Conservation (phyloP, 2,329 filamentous ascomycete genomes). For the Lasiodiplodia sp. region DNA sequence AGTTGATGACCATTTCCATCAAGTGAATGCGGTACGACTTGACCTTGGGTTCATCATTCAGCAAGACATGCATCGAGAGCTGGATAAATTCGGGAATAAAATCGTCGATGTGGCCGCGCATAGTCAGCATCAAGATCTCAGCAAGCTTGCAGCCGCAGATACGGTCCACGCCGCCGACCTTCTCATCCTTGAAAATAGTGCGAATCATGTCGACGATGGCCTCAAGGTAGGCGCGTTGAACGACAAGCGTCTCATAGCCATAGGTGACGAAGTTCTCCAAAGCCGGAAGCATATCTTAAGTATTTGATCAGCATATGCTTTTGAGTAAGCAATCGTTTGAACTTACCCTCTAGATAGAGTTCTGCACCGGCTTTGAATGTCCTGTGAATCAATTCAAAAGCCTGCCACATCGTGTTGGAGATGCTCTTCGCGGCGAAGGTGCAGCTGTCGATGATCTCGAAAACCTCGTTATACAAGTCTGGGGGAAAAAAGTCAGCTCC, state of each 20-base stretch:
- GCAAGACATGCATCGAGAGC: conserved; percentile 85
- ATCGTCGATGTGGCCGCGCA: conserved; percentile 86
- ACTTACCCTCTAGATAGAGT: conserved; percentile 80
- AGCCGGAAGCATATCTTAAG: conserved; percentile 88
- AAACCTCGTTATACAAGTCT: conserved; percentile 97
- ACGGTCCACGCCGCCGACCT: conserved; percentile 90
- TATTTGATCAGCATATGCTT: conserved; percentile 12
- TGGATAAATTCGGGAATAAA: conserved; percentile 88
- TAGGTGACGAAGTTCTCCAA: conserved; percentile 98
- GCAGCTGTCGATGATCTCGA: conserved; percentile 99
- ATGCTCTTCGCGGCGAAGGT: conserved; percentile 97
- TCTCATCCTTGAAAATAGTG: conserved; percentile 91
- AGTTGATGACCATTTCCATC: conserved; percentile 99
- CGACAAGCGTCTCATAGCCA: conserved; percentile 78
- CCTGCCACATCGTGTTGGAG: conserved; percentile 97
- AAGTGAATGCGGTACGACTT: conserved; percentile 95
- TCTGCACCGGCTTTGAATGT: conserved; percentile 98
- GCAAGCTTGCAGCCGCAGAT: conserved; percentile 98
- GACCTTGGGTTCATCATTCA: conserved; percentile 77
- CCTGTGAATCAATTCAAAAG: conserved; percentile 94
- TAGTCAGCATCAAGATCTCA: conserved; percentile 95
- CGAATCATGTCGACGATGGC: conserved; percentile 93
- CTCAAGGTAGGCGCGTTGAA: conserved; percentile 85
- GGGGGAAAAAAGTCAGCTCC: conserved; percentile 30
- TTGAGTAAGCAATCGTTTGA: background rate